Evolutionary conservation across 2,329 filamentous ascomycete genomes (phyloP).

Genomic region (Tolypocladium amazonense): DNA sequence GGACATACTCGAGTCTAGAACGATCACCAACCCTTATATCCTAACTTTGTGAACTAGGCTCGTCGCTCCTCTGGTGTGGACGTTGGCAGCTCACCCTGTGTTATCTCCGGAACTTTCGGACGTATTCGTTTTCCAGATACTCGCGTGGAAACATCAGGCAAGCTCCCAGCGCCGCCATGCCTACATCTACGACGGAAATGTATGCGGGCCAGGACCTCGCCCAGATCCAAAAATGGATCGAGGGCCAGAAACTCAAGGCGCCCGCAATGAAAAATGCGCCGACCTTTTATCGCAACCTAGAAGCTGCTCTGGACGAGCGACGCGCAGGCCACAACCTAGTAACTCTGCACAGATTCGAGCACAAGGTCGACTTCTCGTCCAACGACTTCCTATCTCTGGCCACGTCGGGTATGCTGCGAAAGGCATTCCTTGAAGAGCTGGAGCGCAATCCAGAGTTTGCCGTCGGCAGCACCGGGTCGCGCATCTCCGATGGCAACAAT

Average conservation of each 20-base stretch:
- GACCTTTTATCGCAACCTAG: conserved; percentile 13
- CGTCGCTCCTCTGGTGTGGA: too few relatives aligned
- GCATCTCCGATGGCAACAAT: not conserved
- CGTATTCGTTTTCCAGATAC: too few relatives aligned
- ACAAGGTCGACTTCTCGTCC: conserved; percentile 45
- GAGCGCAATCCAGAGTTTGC: not conserved
- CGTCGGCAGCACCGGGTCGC: not conserved
- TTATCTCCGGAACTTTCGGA: too few relatives aligned
- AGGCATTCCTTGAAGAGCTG: conserved; percentile 33
- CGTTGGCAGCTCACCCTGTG: too few relatives aligned
- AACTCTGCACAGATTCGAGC: conserved; percentile 12
- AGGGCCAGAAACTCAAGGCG: not conserved
- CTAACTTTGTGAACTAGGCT: not conserved
- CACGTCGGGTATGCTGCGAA: conserved; percentile 32
- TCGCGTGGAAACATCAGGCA: too few relatives aligned
- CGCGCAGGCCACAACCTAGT: conserved; percentile 11
- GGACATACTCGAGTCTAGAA: not conserved
- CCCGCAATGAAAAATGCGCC: not conserved
- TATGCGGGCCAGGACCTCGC: not conserved
- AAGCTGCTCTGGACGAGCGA: conserved; percentile 17
- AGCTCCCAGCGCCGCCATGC: not conserved
- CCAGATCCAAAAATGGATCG: not conserved
- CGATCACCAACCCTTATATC: not conserved
- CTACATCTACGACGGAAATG: not conserved
- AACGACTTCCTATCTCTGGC: conserved; percentile 56